Base-by-base conservation (phyloP, 2,329 filamentous ascomycete species). In the Neofusicoccum parvum region DNA sequence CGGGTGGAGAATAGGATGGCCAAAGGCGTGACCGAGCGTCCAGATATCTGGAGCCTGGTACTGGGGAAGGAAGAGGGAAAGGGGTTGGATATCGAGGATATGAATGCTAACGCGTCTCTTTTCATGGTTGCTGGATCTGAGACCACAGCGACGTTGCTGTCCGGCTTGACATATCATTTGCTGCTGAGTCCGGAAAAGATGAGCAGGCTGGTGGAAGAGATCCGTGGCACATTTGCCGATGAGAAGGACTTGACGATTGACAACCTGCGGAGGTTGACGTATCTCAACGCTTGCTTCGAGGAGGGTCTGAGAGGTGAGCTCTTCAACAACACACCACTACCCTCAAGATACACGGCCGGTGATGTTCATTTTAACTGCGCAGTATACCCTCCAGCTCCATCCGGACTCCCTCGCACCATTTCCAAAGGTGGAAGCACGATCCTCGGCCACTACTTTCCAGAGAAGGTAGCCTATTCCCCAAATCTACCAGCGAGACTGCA, bases 341-440 rank as follows among this genome's bases (percentile, higher is more conserved):
- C 5, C 27, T 7, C 27, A 32, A 32, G 5, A 32, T 1, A 32
- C 5, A 32, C 6, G 27, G 27, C 27, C 6, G 1, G 1, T 32
- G 27, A 32, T 32, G 3, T 17, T 46, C 7, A 46, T 17, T n/a
- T 3, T n/a, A 17, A 9, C 17, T 15, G 7, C n/a, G 9, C 0
- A 46, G 41, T 80, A 3, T 82, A 80, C 56, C 80, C 80, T 1
- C 79, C 80, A 0, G 76, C 78, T 2, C 71, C 78, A 1, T 68
- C 69, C 17, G 71, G 72, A 7, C 58, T 78, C 10, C 75, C 78
- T 0, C 70, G 78, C 4, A 34, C 71, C 6, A 74, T 76, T 1
- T 78, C 76, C 1, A 59, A 69, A 3, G 73, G 72, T 1, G 80
- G 80, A 2, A 74, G 73, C n/a, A 68, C 73, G 0, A 71, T 82